phyloP scores from a whole-genome alignment of 2,329 filamentous ascomycete genomes.

The Mycocentrospora acerina region DNA sequence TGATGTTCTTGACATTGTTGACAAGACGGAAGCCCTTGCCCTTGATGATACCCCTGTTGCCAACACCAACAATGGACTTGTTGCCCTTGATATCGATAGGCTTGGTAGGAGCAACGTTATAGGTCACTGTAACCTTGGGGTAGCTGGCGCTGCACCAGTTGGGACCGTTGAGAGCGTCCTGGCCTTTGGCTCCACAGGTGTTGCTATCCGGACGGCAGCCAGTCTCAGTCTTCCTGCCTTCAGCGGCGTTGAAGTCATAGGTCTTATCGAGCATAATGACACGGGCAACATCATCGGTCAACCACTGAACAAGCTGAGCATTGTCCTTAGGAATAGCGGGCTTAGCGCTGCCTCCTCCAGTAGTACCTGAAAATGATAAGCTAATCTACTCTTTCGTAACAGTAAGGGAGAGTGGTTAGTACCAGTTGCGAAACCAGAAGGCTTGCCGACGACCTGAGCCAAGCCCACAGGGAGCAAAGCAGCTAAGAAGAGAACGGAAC shows the following conservation, averaged over 20 bases:
- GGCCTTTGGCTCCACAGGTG: constrained; percentile 49
- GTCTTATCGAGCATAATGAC: constrained; percentile 40
- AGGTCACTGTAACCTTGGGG: constrained; percentile 20
- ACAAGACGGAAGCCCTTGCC: constrained; percentile 15
- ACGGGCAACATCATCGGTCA: constrained; percentile 33
- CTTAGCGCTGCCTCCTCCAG: constrained; percentile 15
- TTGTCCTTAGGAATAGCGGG: constrained; percentile 11
- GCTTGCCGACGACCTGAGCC: constrained; percentile 2
- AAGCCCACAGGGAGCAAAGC: too few relatives aligned
- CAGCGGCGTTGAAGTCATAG: constrained; percentile 24
- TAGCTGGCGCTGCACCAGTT: constrained; percentile 15
- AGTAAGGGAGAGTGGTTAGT: too few relatives aligned
- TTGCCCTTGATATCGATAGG: constrained; percentile 39
- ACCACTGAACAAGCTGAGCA: constrained; percentile 21
- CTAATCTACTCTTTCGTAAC: too few relatives aligned
- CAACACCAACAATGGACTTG: constrained; percentile 46
- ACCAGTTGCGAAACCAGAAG: constrained; percentile 4
- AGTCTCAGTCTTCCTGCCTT: constrained; percentile 18
- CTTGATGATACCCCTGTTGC: constrained; percentile 39
- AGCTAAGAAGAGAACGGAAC: background rate
- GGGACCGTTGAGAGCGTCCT: constrained; percentile 58
- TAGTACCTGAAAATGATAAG: too few relatives aligned
- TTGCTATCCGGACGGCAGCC: constrained; percentile 45
- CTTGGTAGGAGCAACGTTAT: constrained; percentile 29
- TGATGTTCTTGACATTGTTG: constrained; percentile 30